Evolutionary conservation across 1,284 basidiomycete genomes (phyloP).

Genomic region (Ustilago bromivora): DNA sequence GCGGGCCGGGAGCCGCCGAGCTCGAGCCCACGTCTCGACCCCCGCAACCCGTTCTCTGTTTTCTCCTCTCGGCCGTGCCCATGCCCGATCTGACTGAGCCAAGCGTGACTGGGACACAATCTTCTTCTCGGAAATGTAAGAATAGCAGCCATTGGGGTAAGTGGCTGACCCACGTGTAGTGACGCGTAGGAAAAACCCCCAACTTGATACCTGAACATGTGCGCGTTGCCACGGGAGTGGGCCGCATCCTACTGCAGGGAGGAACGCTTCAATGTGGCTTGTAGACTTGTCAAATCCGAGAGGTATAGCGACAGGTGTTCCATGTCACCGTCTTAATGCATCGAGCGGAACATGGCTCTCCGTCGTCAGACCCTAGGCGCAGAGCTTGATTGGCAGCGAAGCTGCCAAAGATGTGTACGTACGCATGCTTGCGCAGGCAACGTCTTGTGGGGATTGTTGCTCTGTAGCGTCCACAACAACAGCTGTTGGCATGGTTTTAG

Average conservation of each 20-base stretch:
- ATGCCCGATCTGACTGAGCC: too few species aligned
- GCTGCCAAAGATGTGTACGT: neutral
- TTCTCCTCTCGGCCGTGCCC: too few species aligned
- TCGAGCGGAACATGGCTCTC: neutral
- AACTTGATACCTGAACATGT: neutral
- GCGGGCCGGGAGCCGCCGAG: too few species aligned
- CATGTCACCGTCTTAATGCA: neutral
- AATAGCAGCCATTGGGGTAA: neutral
- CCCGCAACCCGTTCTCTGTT: too few species aligned
- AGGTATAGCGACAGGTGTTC: neutral
- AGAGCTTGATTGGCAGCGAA: neutral
- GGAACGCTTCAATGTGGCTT: neutral
- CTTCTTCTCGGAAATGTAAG: too few species aligned
- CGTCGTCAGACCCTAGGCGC: neutral
- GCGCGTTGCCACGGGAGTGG: neutral
- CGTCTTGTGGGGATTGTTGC: neutral
- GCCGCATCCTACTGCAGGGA: constrained; percentile 7
- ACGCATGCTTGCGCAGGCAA: neutral
- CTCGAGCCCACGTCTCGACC: too few species aligned
- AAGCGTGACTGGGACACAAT: too few species aligned
- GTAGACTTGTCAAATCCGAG: neutral
- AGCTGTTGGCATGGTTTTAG: neutral
- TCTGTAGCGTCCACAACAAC: neutral
- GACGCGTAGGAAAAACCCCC: neutral
- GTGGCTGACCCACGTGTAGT: constrained; percentile 5